A percentile compares a stretch with the other conserved stretches of the same genome.
Evolutionary conservation across 179 eudicot genomes (phyloP).

Genomic region (Monotropa hypopitys): DNA sequence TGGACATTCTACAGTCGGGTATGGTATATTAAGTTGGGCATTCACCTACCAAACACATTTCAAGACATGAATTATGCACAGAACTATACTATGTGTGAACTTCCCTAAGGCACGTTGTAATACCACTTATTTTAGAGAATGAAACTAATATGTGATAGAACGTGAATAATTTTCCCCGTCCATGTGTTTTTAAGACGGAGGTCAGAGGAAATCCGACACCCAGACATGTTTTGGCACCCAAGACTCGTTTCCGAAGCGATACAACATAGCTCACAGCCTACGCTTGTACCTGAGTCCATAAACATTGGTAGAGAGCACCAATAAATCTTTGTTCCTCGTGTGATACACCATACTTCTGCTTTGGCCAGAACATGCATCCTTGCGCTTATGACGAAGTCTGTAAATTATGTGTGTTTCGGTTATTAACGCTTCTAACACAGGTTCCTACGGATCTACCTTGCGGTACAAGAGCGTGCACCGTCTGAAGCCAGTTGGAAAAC

Average conservation of each 20-base stretch:
- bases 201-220: neutral
- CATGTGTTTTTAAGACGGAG: neutral
- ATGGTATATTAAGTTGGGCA: neutral
- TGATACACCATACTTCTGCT: neutral
- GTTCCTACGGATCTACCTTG: slow-evolving; percentile 90
- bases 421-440: slow-evolving; percentile 21
- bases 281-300: neutral
- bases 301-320: neutral
- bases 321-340: neutral
- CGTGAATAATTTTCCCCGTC: neutral
- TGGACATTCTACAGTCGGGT: neutral
- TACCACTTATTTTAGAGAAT: neutral
- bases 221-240: too few species aligned
- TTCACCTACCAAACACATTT: neutral
- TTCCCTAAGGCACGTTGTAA: neutral
- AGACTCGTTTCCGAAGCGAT: too few species aligned
- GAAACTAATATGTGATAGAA: neutral
- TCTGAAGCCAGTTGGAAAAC: slow-evolving; percentile 74
- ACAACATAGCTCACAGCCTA: too few species aligned
- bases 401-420: neutral
- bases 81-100: neutral
- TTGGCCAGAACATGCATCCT: neutral
- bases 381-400: neutral
- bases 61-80: neutral
- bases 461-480: slow-evolving; percentile 94